Conservation (phyloP, 1,284 basidiomycete genomes). For the Erythrobasidium hasegawianum region DNA sequence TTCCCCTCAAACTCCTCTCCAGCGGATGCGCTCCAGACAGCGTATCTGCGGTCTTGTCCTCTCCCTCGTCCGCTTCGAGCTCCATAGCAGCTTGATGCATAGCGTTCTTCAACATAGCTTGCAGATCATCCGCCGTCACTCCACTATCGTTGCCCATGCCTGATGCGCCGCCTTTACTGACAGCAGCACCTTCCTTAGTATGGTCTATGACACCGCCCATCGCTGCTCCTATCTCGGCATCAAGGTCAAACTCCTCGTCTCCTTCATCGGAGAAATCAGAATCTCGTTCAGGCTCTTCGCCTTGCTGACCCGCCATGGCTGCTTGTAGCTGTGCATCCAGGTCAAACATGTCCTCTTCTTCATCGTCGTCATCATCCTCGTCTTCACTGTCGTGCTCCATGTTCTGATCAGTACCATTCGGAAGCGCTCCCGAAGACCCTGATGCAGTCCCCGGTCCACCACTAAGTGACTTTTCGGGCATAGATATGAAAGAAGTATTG, state of each 20-base stretch:
- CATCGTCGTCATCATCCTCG: conserved; percentile 25
- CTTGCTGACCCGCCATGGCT: conserved; percentile 12
- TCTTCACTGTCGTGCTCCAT: conserved; percentile 3
- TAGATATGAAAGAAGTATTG: too few relatives aligned
- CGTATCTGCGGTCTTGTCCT: not conserved
- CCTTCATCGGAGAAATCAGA: conserved; percentile 13
- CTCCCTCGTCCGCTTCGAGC: conserved; percentile 20
- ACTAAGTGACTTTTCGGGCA: too few relatives aligned
- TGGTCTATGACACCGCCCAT: not conserved
- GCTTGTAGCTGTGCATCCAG: conserved; percentile 28
- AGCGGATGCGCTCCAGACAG: not conserved
- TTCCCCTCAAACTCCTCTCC: not conserved
- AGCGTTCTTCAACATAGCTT: conserved; percentile 27
- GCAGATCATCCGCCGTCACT: conserved; percentile 22
- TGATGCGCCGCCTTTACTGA: not conserved
- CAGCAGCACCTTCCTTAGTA: not conserved
- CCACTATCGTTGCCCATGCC: not conserved
- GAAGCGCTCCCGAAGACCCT: not conserved
- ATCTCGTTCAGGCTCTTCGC: not conserved
- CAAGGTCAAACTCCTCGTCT: conserved; percentile 20
- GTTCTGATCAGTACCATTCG: not conserved
- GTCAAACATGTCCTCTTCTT: conserved; percentile 24
- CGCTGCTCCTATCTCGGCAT: conserved; percentile 28
- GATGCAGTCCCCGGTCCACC: too few relatives aligned
- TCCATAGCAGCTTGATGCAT: conserved; percentile 32